Conservation (phyloP, 2,329 filamentous ascomycete genomes). For the Xylariaceae sp. region DNA sequence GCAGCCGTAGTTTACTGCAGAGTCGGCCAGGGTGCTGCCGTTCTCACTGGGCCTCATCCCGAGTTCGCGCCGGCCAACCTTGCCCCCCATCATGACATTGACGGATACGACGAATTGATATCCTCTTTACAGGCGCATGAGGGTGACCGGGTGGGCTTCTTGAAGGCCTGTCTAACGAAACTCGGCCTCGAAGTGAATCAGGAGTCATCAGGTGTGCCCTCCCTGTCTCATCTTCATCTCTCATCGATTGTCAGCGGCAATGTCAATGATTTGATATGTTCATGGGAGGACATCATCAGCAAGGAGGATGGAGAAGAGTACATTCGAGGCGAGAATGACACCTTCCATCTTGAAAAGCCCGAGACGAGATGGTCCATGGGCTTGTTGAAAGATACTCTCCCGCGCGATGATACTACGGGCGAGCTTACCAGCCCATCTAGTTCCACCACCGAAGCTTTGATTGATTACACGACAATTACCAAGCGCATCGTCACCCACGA, state of each 20-base stretch:
- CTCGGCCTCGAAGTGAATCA: constrained; percentile 74
- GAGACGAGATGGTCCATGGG: constrained; percentile 55
- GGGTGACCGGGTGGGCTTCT: constrained; percentile 62
- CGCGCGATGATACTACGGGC: constrained; percentile 30
- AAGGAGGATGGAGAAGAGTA: constrained; percentile 62
- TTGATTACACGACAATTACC: constrained; percentile 67
- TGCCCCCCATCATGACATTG: constrained; percentile 58
- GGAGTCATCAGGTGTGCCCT: constrained; percentile 64
- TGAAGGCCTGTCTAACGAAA: constrained; percentile 74
- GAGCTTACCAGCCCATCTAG: constrained; percentile 23
- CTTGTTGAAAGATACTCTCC: constrained; percentile 50
- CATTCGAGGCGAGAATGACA: constrained; percentile 76
- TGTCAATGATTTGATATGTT: constrained; percentile 61
- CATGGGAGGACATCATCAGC: constrained; percentile 62
- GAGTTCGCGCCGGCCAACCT: constrained; percentile 88
- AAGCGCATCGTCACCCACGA: constrained; percentile 75
- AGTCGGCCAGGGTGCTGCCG: constrained; percentile 70
- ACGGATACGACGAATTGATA: constrained; percentile 66
- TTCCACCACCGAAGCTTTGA: constrained; percentile 49
- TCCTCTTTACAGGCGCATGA: constrained; percentile 64
- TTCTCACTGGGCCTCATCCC: constrained; percentile 85
- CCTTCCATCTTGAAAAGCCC: constrained; percentile 69
- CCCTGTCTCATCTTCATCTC: constrained; percentile 76
- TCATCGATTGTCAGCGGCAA: constrained; percentile 62
- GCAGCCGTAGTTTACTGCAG: constrained; percentile 81